Evolutionary conservation across 805 yeast genomes (phyloP).

Genomic region (Priceomyces haplophilus): DNA sequence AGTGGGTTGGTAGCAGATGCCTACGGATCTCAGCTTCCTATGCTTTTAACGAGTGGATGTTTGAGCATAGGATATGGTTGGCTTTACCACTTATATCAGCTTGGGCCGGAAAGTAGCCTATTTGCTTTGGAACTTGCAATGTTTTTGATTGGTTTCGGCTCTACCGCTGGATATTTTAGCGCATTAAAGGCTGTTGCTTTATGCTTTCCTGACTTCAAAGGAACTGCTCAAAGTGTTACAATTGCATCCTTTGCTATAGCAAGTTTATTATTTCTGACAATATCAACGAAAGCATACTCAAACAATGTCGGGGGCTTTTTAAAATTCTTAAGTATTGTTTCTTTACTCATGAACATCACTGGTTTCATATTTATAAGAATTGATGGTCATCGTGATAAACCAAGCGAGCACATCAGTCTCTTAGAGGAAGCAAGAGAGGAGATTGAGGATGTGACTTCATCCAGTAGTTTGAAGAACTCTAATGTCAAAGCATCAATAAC

Average conservation of each 20-base stretch:
- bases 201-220: conserved; percentile 29
- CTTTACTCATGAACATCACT: conserved; percentile 22
- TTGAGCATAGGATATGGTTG: conserved; percentile 26
- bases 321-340: conserved; percentile 19
- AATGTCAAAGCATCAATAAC: conserved; percentile 19
- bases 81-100: conserved; percentile 21
- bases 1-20: conserved; percentile 32
- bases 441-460: conserved; percentile 1
- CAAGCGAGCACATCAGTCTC: conserved; percentile 6
- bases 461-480: conserved; percentile 14
- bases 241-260: conserved; percentile 38
- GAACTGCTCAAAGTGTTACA: conserved; percentile 36
- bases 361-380: conserved; percentile 32
- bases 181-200: conserved; percentile 33
- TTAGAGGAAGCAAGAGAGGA: conserved; percentile 7
- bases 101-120: conserved; percentile 16
- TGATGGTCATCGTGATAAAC: conserved; percentile 21
- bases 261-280: conserved; percentile 23
- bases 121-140: conserved; percentile 20
- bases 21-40: conserved; percentile 34
- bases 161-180: conserved; percentile 33
- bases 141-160: conserved; percentile 32
- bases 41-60: conserved; percentile 23
- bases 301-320: conserved; percentile 24
- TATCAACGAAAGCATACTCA: conserved; percentile 18